Evolutionary conservation across 768 basidiomycete genomes (phyloP), one percentile per base, ranked within the genome.

Genomic region (Galerina sulciceps): DNA sequence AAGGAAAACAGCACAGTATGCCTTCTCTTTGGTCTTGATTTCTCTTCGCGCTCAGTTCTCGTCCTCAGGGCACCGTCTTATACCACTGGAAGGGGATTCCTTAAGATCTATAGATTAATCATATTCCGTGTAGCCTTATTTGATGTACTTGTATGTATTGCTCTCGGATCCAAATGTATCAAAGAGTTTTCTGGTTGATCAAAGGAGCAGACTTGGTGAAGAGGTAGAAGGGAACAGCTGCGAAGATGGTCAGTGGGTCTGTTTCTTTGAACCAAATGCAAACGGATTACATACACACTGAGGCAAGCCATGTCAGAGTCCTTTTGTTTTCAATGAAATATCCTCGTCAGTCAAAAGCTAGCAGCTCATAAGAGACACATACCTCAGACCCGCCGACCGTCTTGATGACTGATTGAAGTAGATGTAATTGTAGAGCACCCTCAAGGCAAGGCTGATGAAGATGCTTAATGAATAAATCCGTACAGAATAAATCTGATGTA

Each of bases 1-100:
- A 96, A 95, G 72, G 87, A 91, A 42, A 91, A 80, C 48, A 77
- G 76, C 48, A 83, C 86, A 2, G 87, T 88, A 57, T 49, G 85
- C 65, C 34, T 38, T 42, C 13, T 49, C 1, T 6, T 15, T 38
- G 2, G 17, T 3, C n/a, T n/a, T n/a, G n/a, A n/a, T n/a, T 44
- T 44, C 10, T 23, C n/a, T 58, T 48, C 35, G n/a, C 4, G 40
- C 22, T 35, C 26, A 31, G 26, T 31, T 31, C 26, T 31, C 26
- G 2, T 31, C 26, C 26, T 31, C 54, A 90, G 89, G 89, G 89
- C 10, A 76, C 80, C 23, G 85, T 90, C 2, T 66, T 90, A 35
- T 90, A 89, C 68, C 82, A 85, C 60, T 90, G 89, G 89, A 84
- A 82, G 54, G 89, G 89, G n/a, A 73, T 83, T 35, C 69, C 74